Conservation (phyloP, 192 early-diverging fungal species). For the Coemansia sp. region DNA sequence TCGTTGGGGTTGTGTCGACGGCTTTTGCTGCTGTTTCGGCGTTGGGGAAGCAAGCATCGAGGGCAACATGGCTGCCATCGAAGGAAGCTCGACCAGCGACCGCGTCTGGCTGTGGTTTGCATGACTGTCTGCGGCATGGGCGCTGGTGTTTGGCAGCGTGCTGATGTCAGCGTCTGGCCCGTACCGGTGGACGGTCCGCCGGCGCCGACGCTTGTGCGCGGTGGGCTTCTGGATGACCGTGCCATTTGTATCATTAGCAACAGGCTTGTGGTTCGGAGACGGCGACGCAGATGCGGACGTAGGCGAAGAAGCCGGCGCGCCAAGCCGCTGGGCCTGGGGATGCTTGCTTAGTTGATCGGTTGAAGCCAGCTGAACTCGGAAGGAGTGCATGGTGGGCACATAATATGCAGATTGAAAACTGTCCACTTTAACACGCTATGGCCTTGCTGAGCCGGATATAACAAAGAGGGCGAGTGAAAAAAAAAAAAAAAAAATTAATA, state of each 20-base stretch:
- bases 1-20: too few species aligned
- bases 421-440: neutral
- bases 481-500: too few species aligned
- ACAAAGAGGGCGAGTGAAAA: slow-evolving; percentile 5
- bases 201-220: neutral
- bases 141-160: slow-evolving; percentile 6
- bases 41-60: neutral
- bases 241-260: neutral
- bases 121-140: neutral
- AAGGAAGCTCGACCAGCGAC: neutral
- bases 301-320: slow-evolving; percentile 10
- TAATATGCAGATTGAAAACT: slow-evolving; percentile 13
- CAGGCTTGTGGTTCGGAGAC: neutral
- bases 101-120: neutral
- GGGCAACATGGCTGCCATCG: neutral
- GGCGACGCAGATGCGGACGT: neutral
- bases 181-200: slow-evolving; percentile 8
- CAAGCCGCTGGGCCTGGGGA: slow-evolving; percentile 10
- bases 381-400: slow-evolving; percentile 50
- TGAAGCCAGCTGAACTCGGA: slow-evolving; percentile 54
- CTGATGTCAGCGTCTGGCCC: slow-evolving; percentile 2
- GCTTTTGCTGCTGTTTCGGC: neutral
- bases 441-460: neutral
- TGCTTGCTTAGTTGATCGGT: slow-evolving; percentile 34
- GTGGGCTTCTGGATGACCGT: neutral